These are phyloP conservation scores for Coprinellus micaceus DNA, from an alignment of 768 basidiomycete species.

Conservation along the genomic window DNA sequence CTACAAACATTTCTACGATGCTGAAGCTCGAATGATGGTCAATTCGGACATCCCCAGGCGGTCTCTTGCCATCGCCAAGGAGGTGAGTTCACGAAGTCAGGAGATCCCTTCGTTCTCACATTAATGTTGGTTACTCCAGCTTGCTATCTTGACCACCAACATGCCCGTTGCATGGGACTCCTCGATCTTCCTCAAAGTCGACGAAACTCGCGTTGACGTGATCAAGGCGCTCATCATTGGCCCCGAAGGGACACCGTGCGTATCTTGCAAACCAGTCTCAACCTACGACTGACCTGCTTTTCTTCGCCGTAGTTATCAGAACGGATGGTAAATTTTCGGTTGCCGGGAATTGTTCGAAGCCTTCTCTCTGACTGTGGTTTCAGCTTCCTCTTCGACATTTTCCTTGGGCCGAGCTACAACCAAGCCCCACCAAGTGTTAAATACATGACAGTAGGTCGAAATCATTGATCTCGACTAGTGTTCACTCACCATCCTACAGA, in stretches of 20 bases:
- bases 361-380: background rate
- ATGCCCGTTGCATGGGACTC: constrained; percentile 95
- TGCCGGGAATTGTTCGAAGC: no score
- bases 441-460: constrained; percentile 54
- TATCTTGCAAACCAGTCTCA: constrained; percentile 12
- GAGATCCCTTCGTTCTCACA: background rate
- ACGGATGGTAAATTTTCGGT: constrained; percentile 68
- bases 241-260: constrained; percentile 90
- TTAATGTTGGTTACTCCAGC: constrained; percentile 36
- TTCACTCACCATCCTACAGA: constrained; percentile 37
- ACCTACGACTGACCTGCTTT: background rate
- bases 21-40: constrained; percentile 79
- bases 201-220: constrained; percentile 87
- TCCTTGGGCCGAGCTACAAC: constrained; percentile 87
- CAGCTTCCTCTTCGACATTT: constrained; percentile 79
- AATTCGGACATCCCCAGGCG: constrained; percentile 87
- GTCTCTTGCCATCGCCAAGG: constrained; percentile 92
- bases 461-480: background rate
- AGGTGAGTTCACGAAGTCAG: constrained; percentile 57
- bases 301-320: constrained; percentile 59
- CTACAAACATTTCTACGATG: constrained; percentile 81
- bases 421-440: constrained; percentile 72
- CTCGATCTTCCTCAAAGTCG: constrained; percentile 88
- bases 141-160: constrained; percentile 90
- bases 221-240: constrained; percentile 92